Evolutionary conservation across 176 grass and related monocot species (phyloP).

Genomic region (Cocos nucifera): DNA sequence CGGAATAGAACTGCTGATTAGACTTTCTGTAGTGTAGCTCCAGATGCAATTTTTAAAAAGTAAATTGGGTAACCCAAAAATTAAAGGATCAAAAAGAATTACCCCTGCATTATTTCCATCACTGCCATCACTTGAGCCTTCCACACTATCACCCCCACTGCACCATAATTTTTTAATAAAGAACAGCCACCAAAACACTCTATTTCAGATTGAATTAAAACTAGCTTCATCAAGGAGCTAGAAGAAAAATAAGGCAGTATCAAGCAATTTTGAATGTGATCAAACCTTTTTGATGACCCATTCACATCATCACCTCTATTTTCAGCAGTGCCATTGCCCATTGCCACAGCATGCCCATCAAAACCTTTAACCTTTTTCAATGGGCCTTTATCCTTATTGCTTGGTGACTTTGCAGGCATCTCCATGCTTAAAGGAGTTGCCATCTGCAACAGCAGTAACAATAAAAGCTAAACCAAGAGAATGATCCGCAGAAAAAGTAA

Average conservation of each 20-base stretch:
- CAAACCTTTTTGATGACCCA: constrained; percentile 21
- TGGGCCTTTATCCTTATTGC: constrained; percentile 39
- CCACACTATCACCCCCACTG: constrained; percentile 49
- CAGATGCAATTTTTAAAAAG: constrained; percentile 3
- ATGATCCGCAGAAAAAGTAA: too few species aligned
- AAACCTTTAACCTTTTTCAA: constrained; percentile 48
- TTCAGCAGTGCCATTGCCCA: constrained; percentile 39
- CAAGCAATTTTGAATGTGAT: too few species aligned
- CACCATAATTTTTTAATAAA: background rate
- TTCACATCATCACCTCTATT: constrained; percentile 23
- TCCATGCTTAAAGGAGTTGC: constrained; percentile 54
- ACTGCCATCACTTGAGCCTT: constrained; percentile 57
- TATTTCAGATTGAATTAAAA: too few species aligned
- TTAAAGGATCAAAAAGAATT: constrained; percentile 14
- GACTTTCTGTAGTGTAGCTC: background rate
- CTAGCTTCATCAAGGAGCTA: too few species aligned
- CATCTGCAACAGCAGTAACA: constrained; percentile 26
- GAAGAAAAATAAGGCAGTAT: too few species aligned
- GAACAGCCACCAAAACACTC: too few species aligned
- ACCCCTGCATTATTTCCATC: constrained; percentile 24
- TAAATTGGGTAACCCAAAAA: background rate
- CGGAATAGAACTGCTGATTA: constrained; percentile 5
- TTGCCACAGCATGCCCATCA: constrained; percentile 36
- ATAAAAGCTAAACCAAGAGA: background rate
- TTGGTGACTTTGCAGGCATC: constrained; percentile 45